Evolutionary conservation across 352 stramenopile genomes (phyloP).

Genomic region (Phytophthora pluvialis): DNA sequence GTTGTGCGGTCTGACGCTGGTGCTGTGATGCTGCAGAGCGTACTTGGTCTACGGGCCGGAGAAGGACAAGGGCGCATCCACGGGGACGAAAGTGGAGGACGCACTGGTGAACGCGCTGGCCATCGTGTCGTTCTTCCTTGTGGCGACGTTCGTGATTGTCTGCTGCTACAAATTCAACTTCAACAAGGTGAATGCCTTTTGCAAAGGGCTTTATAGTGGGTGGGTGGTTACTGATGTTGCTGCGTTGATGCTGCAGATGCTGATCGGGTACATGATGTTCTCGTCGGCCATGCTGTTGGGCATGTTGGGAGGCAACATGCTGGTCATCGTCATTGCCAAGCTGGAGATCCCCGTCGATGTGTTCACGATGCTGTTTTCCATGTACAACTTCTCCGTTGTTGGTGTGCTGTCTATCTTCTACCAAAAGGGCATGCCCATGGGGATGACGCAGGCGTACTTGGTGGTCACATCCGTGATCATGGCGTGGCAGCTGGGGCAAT

Average conservation of each 20-base stretch:
- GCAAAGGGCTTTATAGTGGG: background rate
- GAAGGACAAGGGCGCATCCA: conserved; percentile 53
- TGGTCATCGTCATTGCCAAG: conserved; percentile 72
- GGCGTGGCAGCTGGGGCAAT: conserved; percentile 97
- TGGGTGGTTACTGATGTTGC: background rate
- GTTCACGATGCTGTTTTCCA: conserved; percentile 74
- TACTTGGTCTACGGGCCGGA: conserved; percentile 84
- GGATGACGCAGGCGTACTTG: conserved; percentile 95
- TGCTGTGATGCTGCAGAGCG: conserved; percentile 43
- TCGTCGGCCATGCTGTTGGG: conserved; percentile 88
- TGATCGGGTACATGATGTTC: conserved; percentile 92
- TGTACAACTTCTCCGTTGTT: conserved; percentile 94
- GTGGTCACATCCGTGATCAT: conserved; percentile 97
- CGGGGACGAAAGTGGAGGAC: conserved; percentile 74
- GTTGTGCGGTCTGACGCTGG: conserved; percentile 1
- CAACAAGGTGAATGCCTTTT: conserved; percentile 53
- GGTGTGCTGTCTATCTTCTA: conserved; percentile 92
- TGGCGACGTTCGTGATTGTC: conserved; percentile 92
- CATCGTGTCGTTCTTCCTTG: conserved; percentile 91
- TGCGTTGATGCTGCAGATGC: conserved; percentile 44
- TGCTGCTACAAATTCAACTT: conserved; percentile 93
- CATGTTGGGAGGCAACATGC: conserved; percentile 86
- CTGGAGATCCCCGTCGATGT: conserved; percentile 68
- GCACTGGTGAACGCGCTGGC: conserved; percentile 88
- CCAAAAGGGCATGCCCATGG: conserved; percentile 80